A percentile compares a stretch with the other conserved stretches of the same genome.
These are phyloP conservation scores for Pseudodiploospora longispora DNA, from an alignment of 2,329 filamentous ascomycete genomes.

Conservation along the genomic window DNA sequence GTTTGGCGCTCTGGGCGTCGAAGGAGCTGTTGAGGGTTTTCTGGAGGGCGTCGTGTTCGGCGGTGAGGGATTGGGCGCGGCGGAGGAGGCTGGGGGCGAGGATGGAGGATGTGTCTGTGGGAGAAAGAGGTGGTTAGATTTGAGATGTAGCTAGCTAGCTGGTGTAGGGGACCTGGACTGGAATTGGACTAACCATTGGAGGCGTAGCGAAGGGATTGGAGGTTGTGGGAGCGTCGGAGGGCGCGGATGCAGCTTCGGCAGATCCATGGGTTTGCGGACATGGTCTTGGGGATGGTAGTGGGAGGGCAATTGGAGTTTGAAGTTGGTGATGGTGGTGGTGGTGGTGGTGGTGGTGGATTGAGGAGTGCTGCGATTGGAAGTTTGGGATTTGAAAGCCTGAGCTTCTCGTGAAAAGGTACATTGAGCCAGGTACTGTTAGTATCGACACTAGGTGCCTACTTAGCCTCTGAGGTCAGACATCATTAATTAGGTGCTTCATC, in stretches of 20 bases:
- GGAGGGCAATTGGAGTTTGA: not conserved
- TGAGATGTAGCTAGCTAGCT: not conserved
- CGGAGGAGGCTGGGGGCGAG: slow-evolving; percentile 50
- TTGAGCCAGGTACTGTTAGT: not conserved
- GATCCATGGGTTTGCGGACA: slow-evolving; percentile 28
- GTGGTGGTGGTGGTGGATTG: not conserved
- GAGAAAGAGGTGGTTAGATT: not conserved
- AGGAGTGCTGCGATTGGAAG: not conserved
- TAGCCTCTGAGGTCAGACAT: no score
- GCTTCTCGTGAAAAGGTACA: no score
- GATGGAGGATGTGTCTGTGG: slow-evolving; percentile 13
- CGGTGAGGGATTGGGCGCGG: slow-evolving; percentile 48
- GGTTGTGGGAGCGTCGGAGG: slow-evolving; percentile 15
- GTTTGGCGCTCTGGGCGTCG: slow-evolving; percentile 48
- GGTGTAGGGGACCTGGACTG: not conserved
- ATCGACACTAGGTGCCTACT: not conserved
- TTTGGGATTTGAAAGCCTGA: no score
- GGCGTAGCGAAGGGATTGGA: slow-evolving; percentile 22
- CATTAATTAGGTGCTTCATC: no score
- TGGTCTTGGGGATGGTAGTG: slow-evolving; percentile 11
- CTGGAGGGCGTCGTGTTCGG: slow-evolving; percentile 50
- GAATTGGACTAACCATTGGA: slow-evolving; percentile 18
- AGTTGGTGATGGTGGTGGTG: not conserved
- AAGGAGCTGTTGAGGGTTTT: slow-evolving; percentile 44
- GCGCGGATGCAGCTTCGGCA: slow-evolving; percentile 27